Evolutionary conservation across 306 rosid genomes (phyloP).

Genomic region (Cucumis sativus): DNA sequence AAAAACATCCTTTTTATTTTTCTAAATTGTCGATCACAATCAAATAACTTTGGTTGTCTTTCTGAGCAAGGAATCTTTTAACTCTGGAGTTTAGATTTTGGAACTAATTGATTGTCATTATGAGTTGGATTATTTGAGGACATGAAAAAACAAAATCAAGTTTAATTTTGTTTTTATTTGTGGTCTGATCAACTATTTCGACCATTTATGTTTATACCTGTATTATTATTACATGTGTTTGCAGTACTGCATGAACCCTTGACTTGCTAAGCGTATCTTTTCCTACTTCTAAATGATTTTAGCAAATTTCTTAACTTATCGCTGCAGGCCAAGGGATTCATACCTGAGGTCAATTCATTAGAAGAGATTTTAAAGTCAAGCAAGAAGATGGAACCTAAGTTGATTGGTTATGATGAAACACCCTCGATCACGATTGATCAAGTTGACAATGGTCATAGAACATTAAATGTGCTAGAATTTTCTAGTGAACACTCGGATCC

Average conservation of each 20-base stretch:
- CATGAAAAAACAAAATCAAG: not conserved
- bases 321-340: constrained; percentile 56
- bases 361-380: constrained; percentile 59
- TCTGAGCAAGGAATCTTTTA: not conserved
- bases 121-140: not conserved
- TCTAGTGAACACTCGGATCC: constrained; percentile 13
- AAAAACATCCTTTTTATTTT: too few species aligned
- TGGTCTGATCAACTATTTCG: not conserved
- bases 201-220: not conserved
- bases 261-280: not conserved
- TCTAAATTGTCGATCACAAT: not conserved
- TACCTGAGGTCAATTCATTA: constrained; percentile 42
- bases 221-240: not conserved
- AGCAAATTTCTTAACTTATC: not conserved
- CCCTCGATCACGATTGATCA: constrained; percentile 33
- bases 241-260: not conserved
- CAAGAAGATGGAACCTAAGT: constrained; percentile 44
- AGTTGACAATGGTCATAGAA: constrained; percentile 3
- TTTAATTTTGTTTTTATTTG: not conserved
- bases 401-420: constrained; percentile 74
- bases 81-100: not conserved
- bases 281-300: not conserved
- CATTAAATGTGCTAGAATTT: constrained; percentile 13
- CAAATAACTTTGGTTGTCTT: not conserved
- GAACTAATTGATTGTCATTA: not conserved